phyloP scores from a whole-genome alignment of 2,329 filamentous ascomycete species.

The Phaeoacremonium minimum region DNA sequence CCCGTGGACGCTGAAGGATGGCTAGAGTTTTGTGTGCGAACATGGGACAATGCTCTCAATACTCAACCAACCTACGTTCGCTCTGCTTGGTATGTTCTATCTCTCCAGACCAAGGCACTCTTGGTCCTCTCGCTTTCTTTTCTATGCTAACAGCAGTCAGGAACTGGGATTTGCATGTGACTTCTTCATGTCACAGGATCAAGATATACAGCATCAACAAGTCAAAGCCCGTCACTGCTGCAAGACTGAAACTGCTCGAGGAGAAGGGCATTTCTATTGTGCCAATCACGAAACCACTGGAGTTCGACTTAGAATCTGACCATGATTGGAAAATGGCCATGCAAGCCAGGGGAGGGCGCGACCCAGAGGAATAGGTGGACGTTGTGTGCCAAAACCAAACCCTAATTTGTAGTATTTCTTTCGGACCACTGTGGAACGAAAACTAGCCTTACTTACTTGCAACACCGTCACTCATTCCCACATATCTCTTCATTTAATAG shows the following conservation, averaged over 20 bases:
- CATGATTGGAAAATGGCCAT: constrained; percentile 42
- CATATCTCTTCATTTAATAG: too few species aligned
- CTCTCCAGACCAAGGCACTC: too few species aligned
- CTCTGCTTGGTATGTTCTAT: constrained; percentile 37
- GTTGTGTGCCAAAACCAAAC: too few species aligned
- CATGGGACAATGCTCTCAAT: constrained; percentile 59
- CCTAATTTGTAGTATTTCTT: too few species aligned
- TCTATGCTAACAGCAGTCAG: too few species aligned
- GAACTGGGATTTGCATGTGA: constrained; percentile 66
- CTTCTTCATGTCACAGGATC: constrained; percentile 56
- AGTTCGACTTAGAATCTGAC: constrained; percentile 42
- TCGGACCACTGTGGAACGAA: too few species aligned
- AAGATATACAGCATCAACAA: constrained; percentile 60
- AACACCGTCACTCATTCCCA: too few species aligned
- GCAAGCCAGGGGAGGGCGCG: constrained; percentile 29
- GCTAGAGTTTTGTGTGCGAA: constrained; percentile 54
- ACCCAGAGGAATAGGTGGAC: constrained; percentile 40
- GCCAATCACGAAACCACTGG: constrained; percentile 49
- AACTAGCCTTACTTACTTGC: too few species aligned
- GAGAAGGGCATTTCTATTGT: constrained; percentile 38
- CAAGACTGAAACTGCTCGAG: constrained; percentile 47
- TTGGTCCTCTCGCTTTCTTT: too few species aligned
- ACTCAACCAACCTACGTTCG: constrained; percentile 54
- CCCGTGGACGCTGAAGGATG: constrained; percentile 60
- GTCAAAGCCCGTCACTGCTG: constrained; percentile 38